Percentiles rank a stretch among this genome's conserved stretches.
phyloP scores from a whole-genome alignment of 2,329 filamentous ascomycete genomes.

The Verticillium nonalfalfae region DNA sequence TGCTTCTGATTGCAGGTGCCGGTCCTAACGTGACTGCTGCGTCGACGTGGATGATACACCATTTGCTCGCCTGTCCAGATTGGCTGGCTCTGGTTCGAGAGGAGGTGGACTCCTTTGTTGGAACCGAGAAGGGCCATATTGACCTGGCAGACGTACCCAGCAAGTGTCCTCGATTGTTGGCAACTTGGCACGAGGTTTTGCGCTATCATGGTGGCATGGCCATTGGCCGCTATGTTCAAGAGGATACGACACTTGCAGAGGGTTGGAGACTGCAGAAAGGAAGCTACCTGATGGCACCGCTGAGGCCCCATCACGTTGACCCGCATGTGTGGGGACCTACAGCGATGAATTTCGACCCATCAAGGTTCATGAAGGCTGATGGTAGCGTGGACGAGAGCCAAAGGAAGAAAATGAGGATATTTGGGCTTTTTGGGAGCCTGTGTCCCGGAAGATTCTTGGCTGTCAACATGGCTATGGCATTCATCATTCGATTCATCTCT shows the following conservation, averaged over 20 bases:
- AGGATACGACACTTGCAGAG: slow-evolving; percentile 3
- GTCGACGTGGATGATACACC: slow-evolving; percentile 6
- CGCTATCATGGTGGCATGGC: slow-evolving; percentile 5
- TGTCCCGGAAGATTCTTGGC: slow-evolving; percentile 9
- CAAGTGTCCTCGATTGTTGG: slow-evolving; percentile 1
- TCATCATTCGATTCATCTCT: not conserved
- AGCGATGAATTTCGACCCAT: not conserved
- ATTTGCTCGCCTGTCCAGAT: slow-evolving; percentile 1
- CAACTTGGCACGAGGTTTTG: slow-evolving; percentile 5
- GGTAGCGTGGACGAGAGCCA: slow-evolving; percentile 1
- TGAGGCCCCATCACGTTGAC: slow-evolving; percentile 6
- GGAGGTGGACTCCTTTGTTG: not conserved
- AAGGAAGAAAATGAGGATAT: slow-evolving; percentile 6
- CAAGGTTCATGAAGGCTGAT: slow-evolving; percentile 1
- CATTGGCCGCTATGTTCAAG: slow-evolving; percentile 4
- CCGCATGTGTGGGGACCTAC: slow-evolving; percentile 1
- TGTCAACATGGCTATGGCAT: slow-evolving; percentile 3
- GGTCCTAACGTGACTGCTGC: slow-evolving; percentile 7
- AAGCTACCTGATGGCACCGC: slow-evolving; percentile 4
- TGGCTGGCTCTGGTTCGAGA: not conserved
- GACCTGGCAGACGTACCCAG: not conserved
- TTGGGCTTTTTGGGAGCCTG: slow-evolving; percentile 6
- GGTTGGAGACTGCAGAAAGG: slow-evolving; percentile 4
- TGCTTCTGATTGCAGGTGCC: slow-evolving; percentile 5
- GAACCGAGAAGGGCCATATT: not conserved